A percentile compares a stretch with the other conserved stretches of the same genome.
Conservation (phyloP, 2,329 filamentous ascomycete species). For the Coniochaeta prunicola region DNA sequence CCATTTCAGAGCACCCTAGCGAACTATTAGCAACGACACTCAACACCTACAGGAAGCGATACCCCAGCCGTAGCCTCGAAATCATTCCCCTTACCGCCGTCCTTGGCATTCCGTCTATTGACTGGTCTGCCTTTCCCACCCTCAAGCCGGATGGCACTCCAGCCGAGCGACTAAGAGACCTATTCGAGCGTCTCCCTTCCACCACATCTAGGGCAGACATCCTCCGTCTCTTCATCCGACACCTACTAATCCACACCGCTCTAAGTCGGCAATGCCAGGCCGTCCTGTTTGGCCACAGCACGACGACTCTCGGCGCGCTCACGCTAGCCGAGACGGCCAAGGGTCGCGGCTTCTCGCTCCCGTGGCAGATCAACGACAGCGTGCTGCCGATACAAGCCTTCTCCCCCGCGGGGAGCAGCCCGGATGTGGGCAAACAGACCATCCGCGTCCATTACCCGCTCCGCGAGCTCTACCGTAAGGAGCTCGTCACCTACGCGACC, state of each 20-base stretch:
- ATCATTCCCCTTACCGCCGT: slow-evolving; percentile 57
- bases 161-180: slow-evolving; percentile 38
- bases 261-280: slow-evolving; percentile 54
- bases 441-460: slow-evolving; percentile 64
- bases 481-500: slow-evolving; percentile 61
- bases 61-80: slow-evolving; percentile 59
- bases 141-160: slow-evolving; percentile 14
- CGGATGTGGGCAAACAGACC: background rate
- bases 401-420: slow-evolving; percentile 3
- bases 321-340: slow-evolving; percentile 85
- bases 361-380: slow-evolving; percentile 77
- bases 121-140: slow-evolving; percentile 43
- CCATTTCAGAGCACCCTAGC: background rate
- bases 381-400: slow-evolving; percentile 25
- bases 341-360: slow-evolving; percentile 76
- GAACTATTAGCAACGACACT: slow-evolving; percentile 27
- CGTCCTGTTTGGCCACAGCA: slow-evolving; percentile 78
- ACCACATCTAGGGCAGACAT: slow-evolving; percentile 72
- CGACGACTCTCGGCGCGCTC: slow-evolving; percentile 79
- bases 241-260: slow-evolving; percentile 62
- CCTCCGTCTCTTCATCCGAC: slow-evolving; percentile 59
- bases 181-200: slow-evolving; percentile 59
- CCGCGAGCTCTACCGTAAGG: slow-evolving; percentile 76
- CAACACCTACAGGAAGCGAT: slow-evolving; percentile 47
- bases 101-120: slow-evolving; percentile 41